Conservation (phyloP, 31 red algal species). For the Odonthalia washingtoniensis region DNA sequence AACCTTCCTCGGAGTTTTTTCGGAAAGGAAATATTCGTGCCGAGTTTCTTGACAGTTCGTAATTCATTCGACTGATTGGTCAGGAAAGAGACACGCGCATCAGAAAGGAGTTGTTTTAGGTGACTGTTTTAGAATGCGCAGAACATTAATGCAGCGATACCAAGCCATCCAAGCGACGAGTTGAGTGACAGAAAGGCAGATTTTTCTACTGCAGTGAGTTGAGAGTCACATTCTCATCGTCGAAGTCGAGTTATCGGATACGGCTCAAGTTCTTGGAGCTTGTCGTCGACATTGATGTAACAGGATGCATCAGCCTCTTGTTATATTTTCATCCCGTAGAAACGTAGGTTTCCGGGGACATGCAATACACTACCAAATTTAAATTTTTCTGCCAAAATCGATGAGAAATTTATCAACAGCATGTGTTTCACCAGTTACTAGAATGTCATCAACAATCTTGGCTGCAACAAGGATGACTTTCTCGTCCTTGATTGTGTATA, state of each 20-base stretch:
- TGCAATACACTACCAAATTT: neutral
- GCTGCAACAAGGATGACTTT: neutral
- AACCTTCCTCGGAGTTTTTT: neutral
- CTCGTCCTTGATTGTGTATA: neutral
- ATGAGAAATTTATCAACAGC: neutral
- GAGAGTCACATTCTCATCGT: neutral
- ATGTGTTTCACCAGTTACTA: no score
- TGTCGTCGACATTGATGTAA: neutral
- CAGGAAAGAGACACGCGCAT: neutral
- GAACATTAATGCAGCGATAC: neutral
- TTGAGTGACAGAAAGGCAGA: neutral
- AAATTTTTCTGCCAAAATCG: neutral
- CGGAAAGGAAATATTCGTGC: neutral
- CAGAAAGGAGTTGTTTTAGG: neutral
- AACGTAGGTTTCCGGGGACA: neutral
- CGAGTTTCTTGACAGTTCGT: neutral
- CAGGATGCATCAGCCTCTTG: neutral
- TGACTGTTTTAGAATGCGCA: neutral
- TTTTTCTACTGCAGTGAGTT: neutral
- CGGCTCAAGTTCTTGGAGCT: neutral
- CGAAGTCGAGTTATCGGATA: neutral
- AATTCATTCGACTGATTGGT: neutral
- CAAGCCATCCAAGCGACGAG: conserved; percentile 4
- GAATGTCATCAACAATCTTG: conserved; percentile 13
- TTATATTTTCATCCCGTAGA: neutral